phyloP scores from a whole-genome alignment of 2,329 filamentous ascomycete species.

The Exophiala xenobiotica region DNA sequence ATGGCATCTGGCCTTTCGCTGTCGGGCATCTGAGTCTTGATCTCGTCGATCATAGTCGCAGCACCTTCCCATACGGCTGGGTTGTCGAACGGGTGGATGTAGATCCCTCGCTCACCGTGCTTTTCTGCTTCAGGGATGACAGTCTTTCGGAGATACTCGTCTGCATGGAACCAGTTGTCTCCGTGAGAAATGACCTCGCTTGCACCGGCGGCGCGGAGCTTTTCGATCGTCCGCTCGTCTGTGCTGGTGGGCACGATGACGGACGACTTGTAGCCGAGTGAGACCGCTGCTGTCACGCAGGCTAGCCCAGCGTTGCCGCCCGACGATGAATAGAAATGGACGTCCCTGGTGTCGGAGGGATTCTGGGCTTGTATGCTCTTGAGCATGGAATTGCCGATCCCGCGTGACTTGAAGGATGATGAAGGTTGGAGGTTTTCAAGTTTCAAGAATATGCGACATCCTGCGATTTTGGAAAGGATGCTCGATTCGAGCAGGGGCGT shows the following conservation, averaged over 20 bases:
- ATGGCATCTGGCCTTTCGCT: conserved; percentile 61
- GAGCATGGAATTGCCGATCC: conserved; percentile 40
- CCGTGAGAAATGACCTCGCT: conserved; percentile 66
- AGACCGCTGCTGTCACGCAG: conserved; percentile 68
- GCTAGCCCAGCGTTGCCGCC: conserved; percentile 85
- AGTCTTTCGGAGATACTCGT: conserved; percentile 61
- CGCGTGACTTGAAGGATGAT: conserved; percentile 75
- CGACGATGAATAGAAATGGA: conserved; percentile 76
- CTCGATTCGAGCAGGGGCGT: conserved; percentile 41
- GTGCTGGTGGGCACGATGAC: conserved; percentile 71
- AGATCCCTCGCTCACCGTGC: conserved; percentile 43
- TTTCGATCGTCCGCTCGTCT: conserved; percentile 67
- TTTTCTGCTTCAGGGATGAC: conserved; percentile 37
- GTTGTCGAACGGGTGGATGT: conserved; percentile 50
- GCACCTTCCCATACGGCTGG: conserved; percentile 48
- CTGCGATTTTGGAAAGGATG: conserved; percentile 39
- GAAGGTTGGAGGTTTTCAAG: conserved; percentile 82
- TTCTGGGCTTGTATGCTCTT: conserved; percentile 68
- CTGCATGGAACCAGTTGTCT: conserved; percentile 67
- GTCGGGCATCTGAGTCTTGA: conserved; percentile 42
- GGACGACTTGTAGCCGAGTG: conserved; percentile 65
- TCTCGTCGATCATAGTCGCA: conserved; percentile 46
- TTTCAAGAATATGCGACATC: conserved; percentile 74
- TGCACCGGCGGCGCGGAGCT: conserved; percentile 67
- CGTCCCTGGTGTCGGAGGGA: conserved; percentile 42